Base-by-base conservation (phyloP, 352 stramenopile species). In the Pythium graminicola region DNA sequence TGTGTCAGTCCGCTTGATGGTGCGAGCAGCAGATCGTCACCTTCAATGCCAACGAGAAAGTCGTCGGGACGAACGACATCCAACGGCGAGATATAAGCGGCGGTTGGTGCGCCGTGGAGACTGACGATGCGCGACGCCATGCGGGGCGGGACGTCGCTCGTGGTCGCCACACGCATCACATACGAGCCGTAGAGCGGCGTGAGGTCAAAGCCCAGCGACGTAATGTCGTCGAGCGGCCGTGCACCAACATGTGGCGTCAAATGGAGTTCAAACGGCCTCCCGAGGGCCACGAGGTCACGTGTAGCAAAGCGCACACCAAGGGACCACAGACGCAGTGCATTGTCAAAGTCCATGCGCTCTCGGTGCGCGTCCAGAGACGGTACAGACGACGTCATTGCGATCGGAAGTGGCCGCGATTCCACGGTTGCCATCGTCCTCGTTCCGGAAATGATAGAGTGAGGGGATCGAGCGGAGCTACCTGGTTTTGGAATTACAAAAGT, bases 11-110 rank as follows among this genome's bases (percentile, higher is more conserved):
- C 66, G 13, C 26, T 38, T 20, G 71, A 57, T 9, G 76, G 67
- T 10, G 43, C 68, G 0, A 83, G 24, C 29, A 89, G 64, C 44
- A 89, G 66, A 50, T 91, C 67, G 17, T 81, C 63, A 5, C 59
- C 44, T 44, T 71, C 64, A 41, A 89, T 67, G 0, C 76, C 76
- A 8, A 95, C 80, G 14, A 99, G 88, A 60, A 98, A 98, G 33
- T 98, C 81, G 23, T 86, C 80, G 53, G 97, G 75, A 4, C 75
- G 68, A 32, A 75, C 57, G 33, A 31, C 24, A 17, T 47, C 48
- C 28, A 60, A 45, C 3, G 36, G 38, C 16, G 49, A 28, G 4
- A 50, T 46, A n/a, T 63, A 49, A 5, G 64, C 54, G 7, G 76
- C 31, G 35, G 67, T 65, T 28, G 77, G 62, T 17, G 57, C 27